Evolutionary conservation across 2,329 filamentous ascomycete species (phyloP), one percentile per base, ranked within the genome.

Genomic region (Venturia nashicola): DNA sequence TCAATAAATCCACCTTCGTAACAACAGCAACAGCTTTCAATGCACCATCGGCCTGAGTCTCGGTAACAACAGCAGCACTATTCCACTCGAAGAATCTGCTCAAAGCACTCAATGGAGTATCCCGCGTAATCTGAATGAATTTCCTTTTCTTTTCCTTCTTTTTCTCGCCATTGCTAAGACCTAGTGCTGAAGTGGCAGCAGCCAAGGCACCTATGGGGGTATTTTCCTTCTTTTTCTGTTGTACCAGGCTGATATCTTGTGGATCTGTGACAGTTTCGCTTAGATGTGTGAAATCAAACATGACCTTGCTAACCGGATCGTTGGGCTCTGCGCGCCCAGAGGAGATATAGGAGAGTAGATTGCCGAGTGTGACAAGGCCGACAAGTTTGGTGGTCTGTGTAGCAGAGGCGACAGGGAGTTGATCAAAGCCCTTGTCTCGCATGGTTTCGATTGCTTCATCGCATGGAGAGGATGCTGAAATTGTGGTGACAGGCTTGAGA

Each of bases 31-130:
- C 80, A 1, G 95, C 91, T 80, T 90, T 95, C 68, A 86, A 73
- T 57, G 83, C 82, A 14, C 78, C 83, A 65, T 82, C 82, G 48
- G 77, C 77, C 14, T 79, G 78, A 69, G 84, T 82, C 75, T 97
- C 92, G 0, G 93, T 99, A 3, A 99, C 91, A 60, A 99, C 86
- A 0, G 94, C 94, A 0, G 94, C 93, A 69, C 89, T 94, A 77
- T 99, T 97, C 91, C 94, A 97, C 78, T 97, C 91, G 68, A 97
- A 91, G 78, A 99, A 99, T 71, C 89, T 86, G 79, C 91, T 93
- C 63, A 99, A 81, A 55, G 89, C 87, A 59, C 83, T 84, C 46
- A 99, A 81, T 3, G 89, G 88, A 1, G 94, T 99, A 68, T 97
- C 90, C 73, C 89, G 80, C 7, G 94, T 97, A 72, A 99, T 96